phyloP scores from a whole-genome alignment of 305 asterid genomes.

The Fraxinus nigra region DNA sequence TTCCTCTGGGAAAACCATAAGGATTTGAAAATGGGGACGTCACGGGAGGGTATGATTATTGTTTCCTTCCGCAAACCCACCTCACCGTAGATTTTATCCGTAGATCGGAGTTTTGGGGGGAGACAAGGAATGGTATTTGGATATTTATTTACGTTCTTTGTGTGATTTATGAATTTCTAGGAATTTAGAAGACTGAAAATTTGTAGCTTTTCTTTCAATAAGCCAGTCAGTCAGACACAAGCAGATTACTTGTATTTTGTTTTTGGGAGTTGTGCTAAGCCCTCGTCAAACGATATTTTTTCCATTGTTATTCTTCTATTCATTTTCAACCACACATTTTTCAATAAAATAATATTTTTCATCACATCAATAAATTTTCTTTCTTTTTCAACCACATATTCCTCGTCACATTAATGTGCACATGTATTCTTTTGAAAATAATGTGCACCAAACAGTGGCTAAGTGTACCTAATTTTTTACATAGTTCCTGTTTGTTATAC shows the following conservation, averaged over 20 bases:
- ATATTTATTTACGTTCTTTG: background rate
- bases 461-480: too few relatives aligned
- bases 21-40: conserved; percentile 2
- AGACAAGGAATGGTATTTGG: background rate
- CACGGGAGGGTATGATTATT: background rate
- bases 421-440: too few relatives aligned
- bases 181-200: background rate
- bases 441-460: too few relatives aligned
- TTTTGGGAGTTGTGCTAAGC: too few relatives aligned
- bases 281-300: too few relatives aligned
- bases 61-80: conserved; percentile 18
- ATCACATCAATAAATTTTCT: too few relatives aligned
- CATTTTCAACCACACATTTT: too few relatives aligned
- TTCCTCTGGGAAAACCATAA: conserved; percentile 61
- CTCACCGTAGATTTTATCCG: conserved; percentile 57
- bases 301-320: too few relatives aligned
- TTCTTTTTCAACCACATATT: too few relatives aligned
- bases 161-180: background rate
- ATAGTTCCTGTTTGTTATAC: too few relatives aligned
- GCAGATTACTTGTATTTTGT: background rate
- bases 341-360: too few relatives aligned
- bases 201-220: background rate
- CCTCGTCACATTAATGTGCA: too few relatives aligned
- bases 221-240: background rate
- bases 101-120: conserved; percentile 39